Evolutionary conservation across 2,329 filamentous ascomycete genomes (phyloP).

Genomic region (Parastagonospora avenae): DNA sequence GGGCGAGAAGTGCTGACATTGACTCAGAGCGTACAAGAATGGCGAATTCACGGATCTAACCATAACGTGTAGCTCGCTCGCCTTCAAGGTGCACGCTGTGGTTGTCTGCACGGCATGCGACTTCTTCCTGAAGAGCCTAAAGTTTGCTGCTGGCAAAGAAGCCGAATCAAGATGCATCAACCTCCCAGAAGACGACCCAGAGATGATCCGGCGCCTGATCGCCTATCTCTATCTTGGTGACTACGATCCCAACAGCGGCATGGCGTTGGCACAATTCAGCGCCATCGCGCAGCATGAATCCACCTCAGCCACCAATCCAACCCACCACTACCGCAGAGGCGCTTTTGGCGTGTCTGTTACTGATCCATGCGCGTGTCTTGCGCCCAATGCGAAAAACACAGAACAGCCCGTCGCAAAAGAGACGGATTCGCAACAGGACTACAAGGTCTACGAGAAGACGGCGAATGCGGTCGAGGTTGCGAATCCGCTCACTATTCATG

Average conservation of each 20-base stretch:
- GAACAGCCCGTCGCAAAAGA: background rate
- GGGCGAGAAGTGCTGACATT: background rate
- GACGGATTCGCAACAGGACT: background rate
- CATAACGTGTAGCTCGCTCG: conserved; percentile 19
- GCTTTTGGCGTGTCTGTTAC: background rate
- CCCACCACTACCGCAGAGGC: background rate
- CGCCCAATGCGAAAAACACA: background rate
- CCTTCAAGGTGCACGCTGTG: conserved; percentile 18
- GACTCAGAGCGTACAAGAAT: conserved; percentile 11
- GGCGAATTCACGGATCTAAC: conserved; percentile 23
- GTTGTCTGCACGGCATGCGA: conserved; percentile 17
- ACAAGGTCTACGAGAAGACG: background rate
- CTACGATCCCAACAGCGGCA: conserved; percentile 17
- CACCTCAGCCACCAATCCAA: background rate
- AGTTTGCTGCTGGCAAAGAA: conserved; percentile 16
- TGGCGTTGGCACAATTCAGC: background rate
- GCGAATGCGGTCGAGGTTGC: conserved; percentile 22
- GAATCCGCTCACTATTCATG: conserved; percentile 32
- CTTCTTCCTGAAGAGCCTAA: conserved; percentile 20
- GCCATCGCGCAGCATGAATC: conserved; percentile 5
- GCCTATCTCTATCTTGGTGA: conserved; percentile 25
- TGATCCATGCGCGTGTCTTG: conserved; percentile 13
- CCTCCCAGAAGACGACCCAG: conserved; percentile 23
- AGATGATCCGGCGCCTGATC: conserved; percentile 23
- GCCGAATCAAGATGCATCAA: conserved; percentile 12